Evolutionary conservation across 768 basidiomycete genomes (phyloP).

Genomic region (Ramaria sp.): DNA sequence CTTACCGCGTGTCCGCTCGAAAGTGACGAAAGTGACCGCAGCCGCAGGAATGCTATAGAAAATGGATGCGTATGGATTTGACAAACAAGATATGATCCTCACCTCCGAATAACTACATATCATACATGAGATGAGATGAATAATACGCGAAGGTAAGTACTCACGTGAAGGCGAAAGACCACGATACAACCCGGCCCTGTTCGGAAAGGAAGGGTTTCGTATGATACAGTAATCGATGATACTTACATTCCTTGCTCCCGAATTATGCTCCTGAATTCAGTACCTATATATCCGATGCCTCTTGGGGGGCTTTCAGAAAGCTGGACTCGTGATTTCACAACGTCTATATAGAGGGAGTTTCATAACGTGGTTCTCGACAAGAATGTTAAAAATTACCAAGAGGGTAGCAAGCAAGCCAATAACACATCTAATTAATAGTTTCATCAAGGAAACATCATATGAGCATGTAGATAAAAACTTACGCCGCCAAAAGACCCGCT

Average conservation of each 20-base stretch:
- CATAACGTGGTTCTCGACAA: neutral
- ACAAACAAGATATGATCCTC: neutral
- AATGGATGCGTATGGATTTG: neutral
- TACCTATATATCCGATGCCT: slow-evolving; percentile 63
- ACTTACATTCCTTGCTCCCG: slow-evolving; percentile 66
- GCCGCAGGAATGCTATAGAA: slow-evolving; percentile 74
- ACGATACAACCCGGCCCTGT: slow-evolving; percentile 53
- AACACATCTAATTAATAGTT: slow-evolving; percentile 45
- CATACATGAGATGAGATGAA: neutral
- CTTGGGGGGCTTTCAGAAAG: slow-evolving; percentile 62
- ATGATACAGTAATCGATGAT: neutral
- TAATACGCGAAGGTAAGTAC: slow-evolving; percentile 18
- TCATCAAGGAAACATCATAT: neutral
- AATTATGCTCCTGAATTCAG: slow-evolving; percentile 57
- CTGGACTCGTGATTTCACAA: slow-evolving; percentile 87
- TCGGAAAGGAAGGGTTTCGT: neutral
- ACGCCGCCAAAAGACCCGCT: slow-evolving; percentile 81
- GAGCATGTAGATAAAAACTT: slow-evolving; percentile 20
- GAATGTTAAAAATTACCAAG: slow-evolving; percentile 25
- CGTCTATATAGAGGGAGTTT: slow-evolving; percentile 39
- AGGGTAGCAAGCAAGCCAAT: slow-evolving; percentile 93
- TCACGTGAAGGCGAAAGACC: slow-evolving; percentile 69
- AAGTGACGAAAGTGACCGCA: slow-evolving; percentile 82
- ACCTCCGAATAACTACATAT: slow-evolving; percentile 53
- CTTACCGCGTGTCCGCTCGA: slow-evolving; percentile 57